Evolutionary conservation across 1,284 basidiomycete species (phyloP).

Genomic region (Phellopilus nigrolimitatus): DNA sequence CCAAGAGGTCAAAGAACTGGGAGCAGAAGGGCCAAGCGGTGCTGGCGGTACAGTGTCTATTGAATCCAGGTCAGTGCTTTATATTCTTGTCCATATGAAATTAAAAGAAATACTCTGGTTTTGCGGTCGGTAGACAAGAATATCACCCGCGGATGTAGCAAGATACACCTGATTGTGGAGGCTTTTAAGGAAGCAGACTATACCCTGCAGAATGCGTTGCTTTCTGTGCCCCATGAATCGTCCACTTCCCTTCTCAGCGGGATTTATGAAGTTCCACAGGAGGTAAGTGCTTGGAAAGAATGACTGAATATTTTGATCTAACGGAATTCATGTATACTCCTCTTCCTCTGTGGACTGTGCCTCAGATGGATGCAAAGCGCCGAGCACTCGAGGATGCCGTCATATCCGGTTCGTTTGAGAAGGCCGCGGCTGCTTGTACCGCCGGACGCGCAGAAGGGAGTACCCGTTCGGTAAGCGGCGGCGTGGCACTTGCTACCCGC

Average conservation of each 20-base stretch:
- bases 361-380: constrained; percentile 2
- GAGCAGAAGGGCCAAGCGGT: constrained; percentile 31
- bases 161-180: constrained; percentile 30
- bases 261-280: constrained; percentile 13
- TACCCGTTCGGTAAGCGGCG: constrained; percentile 6
- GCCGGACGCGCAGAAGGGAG: not conserved
- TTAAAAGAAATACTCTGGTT: not conserved
- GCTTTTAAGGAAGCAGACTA: constrained; percentile 35
- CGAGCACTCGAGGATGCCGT: constrained; percentile 1
- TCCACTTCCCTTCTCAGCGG: constrained; percentile 4
- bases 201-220: constrained; percentile 6
- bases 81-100: not conserved
- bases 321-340: not conserved
- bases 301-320: not conserved
- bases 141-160: constrained; percentile 34
- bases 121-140: constrained; percentile 31
- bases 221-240: not conserved
- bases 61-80: constrained; percentile 34
- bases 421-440: not conserved
- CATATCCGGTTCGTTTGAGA: constrained; percentile 8
- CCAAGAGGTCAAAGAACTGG: constrained; percentile 32
- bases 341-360: no score
- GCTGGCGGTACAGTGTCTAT: constrained; percentile 40
- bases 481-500: constrained; percentile 1
- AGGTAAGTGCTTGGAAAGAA: constrained; percentile 4